Conservation (phyloP, 2,329 filamentous ascomycete genomes). For the Verticillium alfalfae region DNA sequence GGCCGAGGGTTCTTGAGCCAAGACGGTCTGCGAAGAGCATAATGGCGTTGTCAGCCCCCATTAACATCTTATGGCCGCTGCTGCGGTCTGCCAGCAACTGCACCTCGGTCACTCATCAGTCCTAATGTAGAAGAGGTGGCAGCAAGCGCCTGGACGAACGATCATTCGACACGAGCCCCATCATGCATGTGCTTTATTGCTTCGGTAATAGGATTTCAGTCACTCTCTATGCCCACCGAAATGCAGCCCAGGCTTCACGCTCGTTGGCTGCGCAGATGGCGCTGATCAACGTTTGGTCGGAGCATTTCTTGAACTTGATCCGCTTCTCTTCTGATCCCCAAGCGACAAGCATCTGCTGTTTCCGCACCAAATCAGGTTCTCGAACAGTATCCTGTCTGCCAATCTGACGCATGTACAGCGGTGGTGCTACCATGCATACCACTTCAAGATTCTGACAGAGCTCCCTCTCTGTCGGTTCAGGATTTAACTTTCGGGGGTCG, state of each 20-base stretch:
- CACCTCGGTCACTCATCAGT: too few relatives aligned
- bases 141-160: too few relatives aligned
- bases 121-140: too few relatives aligned
- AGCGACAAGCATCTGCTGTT: slow-evolving; percentile 31
- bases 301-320: slow-evolving; percentile 17
- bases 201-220: too few relatives aligned
- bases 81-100: too few relatives aligned
- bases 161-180: too few relatives aligned
- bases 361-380: slow-evolving; percentile 25
- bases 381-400: slow-evolving; percentile 25
- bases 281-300: slow-evolving; percentile 22
- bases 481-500: slow-evolving; percentile 22
- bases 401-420: slow-evolving; percentile 28
- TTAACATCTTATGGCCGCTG: too few relatives aligned
- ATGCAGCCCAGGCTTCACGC: slow-evolving; percentile 6
- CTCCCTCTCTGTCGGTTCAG: slow-evolving; percentile 21
- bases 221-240: slow-evolving; percentile 5
- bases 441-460: slow-evolving; percentile 22
- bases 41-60: too few relatives aligned
- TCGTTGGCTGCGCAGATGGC: slow-evolving; percentile 20
- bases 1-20: too few relatives aligned
- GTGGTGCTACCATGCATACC: slow-evolving; percentile 27
- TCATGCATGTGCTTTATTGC: too few relatives aligned
- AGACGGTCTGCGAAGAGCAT: too few relatives aligned
- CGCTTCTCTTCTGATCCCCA: slow-evolving; percentile 28